phyloP scores from a whole-genome alignment of 805 yeast species.

The Yarrowia sp. region DNA sequence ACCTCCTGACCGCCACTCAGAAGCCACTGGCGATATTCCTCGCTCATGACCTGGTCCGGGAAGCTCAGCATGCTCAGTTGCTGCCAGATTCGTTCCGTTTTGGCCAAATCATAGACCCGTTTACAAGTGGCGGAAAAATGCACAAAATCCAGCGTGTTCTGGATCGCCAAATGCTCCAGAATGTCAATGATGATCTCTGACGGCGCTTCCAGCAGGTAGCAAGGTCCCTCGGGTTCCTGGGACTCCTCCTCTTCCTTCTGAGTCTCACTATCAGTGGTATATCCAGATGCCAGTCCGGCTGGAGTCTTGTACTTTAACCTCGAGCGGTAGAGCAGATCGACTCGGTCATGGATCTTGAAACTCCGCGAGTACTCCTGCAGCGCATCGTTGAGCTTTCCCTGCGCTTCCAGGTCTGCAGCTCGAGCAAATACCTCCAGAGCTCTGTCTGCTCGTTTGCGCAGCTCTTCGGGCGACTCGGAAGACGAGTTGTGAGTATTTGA shows the following conservation, averaged over 20 bases:
- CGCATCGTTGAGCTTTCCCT: slow-evolving; percentile 27
- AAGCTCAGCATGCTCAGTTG: slow-evolving; percentile 36
- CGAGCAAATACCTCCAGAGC: slow-evolving; percentile 6
- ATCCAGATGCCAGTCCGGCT: neutral
- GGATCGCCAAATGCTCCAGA: slow-evolving; percentile 17
- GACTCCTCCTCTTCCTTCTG: neutral
- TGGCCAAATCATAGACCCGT: slow-evolving; percentile 3
- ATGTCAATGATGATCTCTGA: slow-evolving; percentile 36
- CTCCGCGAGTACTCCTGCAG: slow-evolving; percentile 29
- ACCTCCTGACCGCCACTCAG: slow-evolving; percentile 4
- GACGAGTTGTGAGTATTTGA: neutral
- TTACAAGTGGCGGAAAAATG: slow-evolving; percentile 23
- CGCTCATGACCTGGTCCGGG: slow-evolving; percentile 28
- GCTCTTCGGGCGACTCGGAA: slow-evolving; percentile 7
- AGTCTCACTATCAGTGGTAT: neutral
- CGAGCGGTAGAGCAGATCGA: slow-evolving; percentile 22
- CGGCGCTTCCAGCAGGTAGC: slow-evolving; percentile 28
- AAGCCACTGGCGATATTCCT: slow-evolving; percentile 30
- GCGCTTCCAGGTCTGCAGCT: slow-evolving; percentile 21
- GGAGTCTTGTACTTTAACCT: slow-evolving; percentile 22
- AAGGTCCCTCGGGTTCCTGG: slow-evolving; percentile 3
- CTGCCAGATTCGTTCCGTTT: slow-evolving; percentile 31
- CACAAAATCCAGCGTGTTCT: slow-evolving; percentile 31
- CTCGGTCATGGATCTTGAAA: slow-evolving; percentile 32
- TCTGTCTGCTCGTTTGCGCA: neutral